Evolutionary conservation across 768 basidiomycete species (phyloP), one percentile per base, ranked within the genome.

Genomic region (Coprinellus micaceus): DNA sequence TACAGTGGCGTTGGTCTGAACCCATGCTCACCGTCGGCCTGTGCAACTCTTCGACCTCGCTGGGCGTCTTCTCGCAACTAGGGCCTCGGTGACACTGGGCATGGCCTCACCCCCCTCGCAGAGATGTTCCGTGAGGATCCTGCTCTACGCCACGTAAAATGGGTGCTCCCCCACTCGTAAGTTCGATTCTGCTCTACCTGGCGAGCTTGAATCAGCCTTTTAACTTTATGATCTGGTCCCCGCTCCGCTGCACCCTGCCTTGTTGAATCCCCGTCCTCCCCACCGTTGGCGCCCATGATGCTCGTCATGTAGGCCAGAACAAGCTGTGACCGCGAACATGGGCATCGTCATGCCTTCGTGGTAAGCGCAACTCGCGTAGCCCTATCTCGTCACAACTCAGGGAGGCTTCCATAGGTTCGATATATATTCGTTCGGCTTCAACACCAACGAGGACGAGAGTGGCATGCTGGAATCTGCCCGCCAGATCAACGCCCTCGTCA

Each of bases 111-210:
- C 60, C 85, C 86, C 11, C 83, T 94, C 33, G 88, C 88, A 22
- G 78, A 84, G 55, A 81, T 82, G 77, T 79, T 94, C 63, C 76
- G 77, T 60, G 50, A 52, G 1, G 79, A 85, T 58, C 66, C 77
- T 33, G 75, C 67, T 10, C 74, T 94, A 29, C 74, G 79, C 12
- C 88, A 94, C 66, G 76, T 95, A 58, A 94, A 95, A 77, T 98
- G 92, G 91, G 74, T 97, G 44, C 75, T 97, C 24, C 93, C 93
- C 19, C 85, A 91, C 69, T 86, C 89, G 79, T 89, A 74, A 74
- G 84, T 75, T 44, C 57, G 50, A 51, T 3, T 49, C 46, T 57
- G 25, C 51, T 39, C 50, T 36, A 17, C 28, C 25, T 19, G 25
- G 44, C 54, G 39, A 29, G 37, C 56, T 45, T 44, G 24, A 44